These are phyloP conservation scores for Tuber brumale DNA, from an alignment of 495 filamentous ascomycete genomes.

Conservation along the genomic window DNA sequence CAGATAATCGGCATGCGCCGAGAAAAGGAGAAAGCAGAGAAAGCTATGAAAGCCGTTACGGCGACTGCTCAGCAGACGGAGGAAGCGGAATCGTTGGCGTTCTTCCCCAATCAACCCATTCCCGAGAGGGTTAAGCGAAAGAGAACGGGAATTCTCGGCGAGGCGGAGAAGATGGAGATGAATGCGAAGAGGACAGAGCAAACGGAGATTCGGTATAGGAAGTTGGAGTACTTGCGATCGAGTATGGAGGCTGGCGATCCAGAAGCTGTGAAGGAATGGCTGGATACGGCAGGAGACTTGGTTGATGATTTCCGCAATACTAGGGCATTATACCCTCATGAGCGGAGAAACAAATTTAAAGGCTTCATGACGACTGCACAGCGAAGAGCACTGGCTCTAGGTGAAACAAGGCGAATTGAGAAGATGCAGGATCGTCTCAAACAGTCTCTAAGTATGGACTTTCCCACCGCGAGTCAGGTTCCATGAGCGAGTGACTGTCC, in stretches of 20 bases:
- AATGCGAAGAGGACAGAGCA: conserved; percentile 50
- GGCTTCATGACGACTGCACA: conserved; percentile 55
- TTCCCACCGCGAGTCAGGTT: conserved; percentile 8
- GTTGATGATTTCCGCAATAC: conserved; percentile 73
- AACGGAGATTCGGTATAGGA: conserved; percentile 53
- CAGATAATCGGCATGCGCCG: conserved; percentile 60
- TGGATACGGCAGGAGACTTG: conserved; percentile 65
- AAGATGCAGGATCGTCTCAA: conserved; percentile 60
- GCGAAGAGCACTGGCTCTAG: conserved; percentile 47
- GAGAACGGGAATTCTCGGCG: conserved; percentile 31
- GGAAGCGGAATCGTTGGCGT: conserved; percentile 40
- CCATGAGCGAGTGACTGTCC: conserved; percentile 39
- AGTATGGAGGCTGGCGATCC: conserved; percentile 50
- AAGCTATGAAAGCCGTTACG: conserved; percentile 19
- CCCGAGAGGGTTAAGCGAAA: conserved; percentile 26
- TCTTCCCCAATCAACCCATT: conserved; percentile 42
- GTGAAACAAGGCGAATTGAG: conserved; percentile 56
- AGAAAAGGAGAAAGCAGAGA: conserved; percentile 44
- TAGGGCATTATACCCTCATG: conserved; percentile 68
- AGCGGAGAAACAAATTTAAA: conserved; percentile 60
- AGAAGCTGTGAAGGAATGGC: conserved; percentile 58
- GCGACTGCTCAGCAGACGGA: conserved; percentile 8
- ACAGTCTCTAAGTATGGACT: conserved; percentile 52
- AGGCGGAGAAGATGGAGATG: conserved; percentile 38
- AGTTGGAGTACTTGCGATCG: conserved; percentile 51